Conservation (phyloP, 495 filamentous ascomycete genomes). For the Lentithecium fluviatile region DNA sequence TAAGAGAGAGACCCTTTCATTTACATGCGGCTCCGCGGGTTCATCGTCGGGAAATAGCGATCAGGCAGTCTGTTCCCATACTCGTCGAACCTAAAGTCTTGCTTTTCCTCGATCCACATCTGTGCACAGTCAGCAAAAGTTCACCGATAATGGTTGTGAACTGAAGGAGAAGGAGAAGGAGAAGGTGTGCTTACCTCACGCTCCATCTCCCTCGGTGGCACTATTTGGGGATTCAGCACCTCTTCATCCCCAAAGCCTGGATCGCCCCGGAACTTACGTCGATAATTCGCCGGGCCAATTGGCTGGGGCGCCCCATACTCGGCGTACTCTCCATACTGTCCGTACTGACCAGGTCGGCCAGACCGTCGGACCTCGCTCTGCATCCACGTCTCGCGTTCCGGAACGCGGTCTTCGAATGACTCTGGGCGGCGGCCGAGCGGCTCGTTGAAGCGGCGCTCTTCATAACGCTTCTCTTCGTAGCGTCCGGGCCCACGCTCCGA, state of each 20-base stretch:
- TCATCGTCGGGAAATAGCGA: background rate
- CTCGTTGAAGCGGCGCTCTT: constrained; percentile 21
- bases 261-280: constrained; percentile 12
- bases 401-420: constrained; percentile 26
- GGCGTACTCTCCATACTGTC: constrained; percentile 21
- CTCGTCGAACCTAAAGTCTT: background rate
- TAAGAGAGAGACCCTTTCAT: too few relatives aligned
- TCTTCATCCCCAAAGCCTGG: constrained; percentile 26
- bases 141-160: too few relatives aligned
- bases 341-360: constrained; percentile 16
- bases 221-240: constrained; percentile 21
- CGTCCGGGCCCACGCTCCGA: constrained; percentile 13
- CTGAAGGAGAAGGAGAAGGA: too few relatives aligned
- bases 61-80: background rate
- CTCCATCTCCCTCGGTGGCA: background rate
- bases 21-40: background rate
- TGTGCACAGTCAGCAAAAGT: too few relatives aligned
- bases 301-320: constrained; percentile 25
- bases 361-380: constrained; percentile 1
- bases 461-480: constrained; percentile 28
- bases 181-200: background rate
- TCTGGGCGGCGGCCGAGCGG: constrained; percentile 11
- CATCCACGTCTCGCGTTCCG: constrained; percentile 27
- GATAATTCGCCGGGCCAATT: constrained; percentile 9
- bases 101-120: background rate